Conservation (phyloP, 73 alveolate species). For the Paramecium biaurelia region DNA sequence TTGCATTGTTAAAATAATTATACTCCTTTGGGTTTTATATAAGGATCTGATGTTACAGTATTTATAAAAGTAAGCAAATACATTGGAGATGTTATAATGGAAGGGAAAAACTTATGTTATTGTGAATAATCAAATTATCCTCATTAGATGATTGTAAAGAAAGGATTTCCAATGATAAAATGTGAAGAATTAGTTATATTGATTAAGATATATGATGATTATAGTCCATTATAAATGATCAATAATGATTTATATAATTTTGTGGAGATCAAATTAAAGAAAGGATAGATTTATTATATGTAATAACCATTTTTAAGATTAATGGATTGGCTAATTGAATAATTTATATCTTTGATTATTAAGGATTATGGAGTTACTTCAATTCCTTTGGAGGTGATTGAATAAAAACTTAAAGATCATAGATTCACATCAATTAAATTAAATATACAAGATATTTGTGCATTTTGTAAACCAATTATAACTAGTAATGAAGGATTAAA, state of each 20-base stretch:
- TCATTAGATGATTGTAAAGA: not conserved
- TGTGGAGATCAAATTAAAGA: not conserved
- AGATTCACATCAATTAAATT: slow-evolving; percentile 3
- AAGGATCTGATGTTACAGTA: not conserved
- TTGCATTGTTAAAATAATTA: not conserved
- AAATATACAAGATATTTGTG: not conserved
- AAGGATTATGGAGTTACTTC: not conserved
- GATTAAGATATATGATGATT: slow-evolving; percentile 16
- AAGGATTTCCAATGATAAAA: not conserved
- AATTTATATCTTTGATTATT: not conserved
- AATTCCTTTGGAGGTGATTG: not conserved
- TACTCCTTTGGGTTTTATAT: not conserved
- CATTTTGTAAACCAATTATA: not conserved
- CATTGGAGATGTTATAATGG: not conserved
- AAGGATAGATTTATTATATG: not conserved
- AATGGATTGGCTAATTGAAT: slow-evolving; percentile 20
- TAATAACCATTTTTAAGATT: slow-evolving; percentile 27
- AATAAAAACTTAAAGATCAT: not conserved
- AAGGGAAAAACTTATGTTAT: not conserved
- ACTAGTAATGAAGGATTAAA: not conserved
- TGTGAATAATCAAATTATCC: slow-evolving; percentile 12
- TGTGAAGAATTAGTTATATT: not conserved
- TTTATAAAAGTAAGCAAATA: not conserved
- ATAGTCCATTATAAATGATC: not conserved
- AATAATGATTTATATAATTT: not conserved